These are phyloP conservation scores for Plasmodium ovale DNA, from an alignment of 169 alveolate species.

Conservation along the genomic window DNA sequence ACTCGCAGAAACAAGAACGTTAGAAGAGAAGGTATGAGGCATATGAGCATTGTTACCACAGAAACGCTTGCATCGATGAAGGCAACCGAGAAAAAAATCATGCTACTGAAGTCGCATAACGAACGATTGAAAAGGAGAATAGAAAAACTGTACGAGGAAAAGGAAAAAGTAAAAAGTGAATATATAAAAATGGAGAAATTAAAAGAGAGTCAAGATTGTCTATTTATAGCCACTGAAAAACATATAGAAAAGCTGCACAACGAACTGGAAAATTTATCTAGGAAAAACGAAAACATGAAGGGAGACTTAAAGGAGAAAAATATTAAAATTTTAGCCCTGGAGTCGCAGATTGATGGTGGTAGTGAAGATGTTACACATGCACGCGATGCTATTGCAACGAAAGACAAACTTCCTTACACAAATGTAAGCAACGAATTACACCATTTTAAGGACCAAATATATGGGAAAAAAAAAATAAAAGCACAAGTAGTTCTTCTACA, in stretches of 20 bases:
- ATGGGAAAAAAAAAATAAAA: constrained; percentile 34
- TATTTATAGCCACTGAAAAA: constrained; percentile 62
- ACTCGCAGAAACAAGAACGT: background rate
- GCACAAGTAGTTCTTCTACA: constrained; percentile 36
- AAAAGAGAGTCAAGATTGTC: constrained; percentile 48
- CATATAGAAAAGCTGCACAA: constrained; percentile 58
- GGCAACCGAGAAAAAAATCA: constrained; percentile 47
- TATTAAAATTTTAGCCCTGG: constrained; percentile 55
- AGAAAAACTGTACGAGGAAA: constrained; percentile 44
- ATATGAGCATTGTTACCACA: constrained; percentile 26
- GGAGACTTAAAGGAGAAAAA: constrained; percentile 33
- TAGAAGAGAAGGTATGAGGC: background rate
- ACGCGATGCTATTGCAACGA: background rate
- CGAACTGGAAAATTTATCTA: constrained; percentile 48
- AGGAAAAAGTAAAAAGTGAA: constrained; percentile 48
- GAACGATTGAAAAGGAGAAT: constrained; percentile 73
- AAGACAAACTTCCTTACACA: constrained; percentile 2
- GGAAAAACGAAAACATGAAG: constrained; percentile 42
- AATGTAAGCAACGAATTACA: constrained; percentile 14
- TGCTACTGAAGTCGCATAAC: constrained; percentile 48
- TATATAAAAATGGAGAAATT: constrained; percentile 61
- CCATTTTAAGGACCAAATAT: constrained; percentile 18
- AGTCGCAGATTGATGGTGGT: constrained; percentile 27
- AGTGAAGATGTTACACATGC: background rate
- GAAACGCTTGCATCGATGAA: constrained; percentile 56